phyloP scores from a whole-genome alignment of 495 filamentous ascomycete species.

The Aspergillus haitiensis region DNA sequence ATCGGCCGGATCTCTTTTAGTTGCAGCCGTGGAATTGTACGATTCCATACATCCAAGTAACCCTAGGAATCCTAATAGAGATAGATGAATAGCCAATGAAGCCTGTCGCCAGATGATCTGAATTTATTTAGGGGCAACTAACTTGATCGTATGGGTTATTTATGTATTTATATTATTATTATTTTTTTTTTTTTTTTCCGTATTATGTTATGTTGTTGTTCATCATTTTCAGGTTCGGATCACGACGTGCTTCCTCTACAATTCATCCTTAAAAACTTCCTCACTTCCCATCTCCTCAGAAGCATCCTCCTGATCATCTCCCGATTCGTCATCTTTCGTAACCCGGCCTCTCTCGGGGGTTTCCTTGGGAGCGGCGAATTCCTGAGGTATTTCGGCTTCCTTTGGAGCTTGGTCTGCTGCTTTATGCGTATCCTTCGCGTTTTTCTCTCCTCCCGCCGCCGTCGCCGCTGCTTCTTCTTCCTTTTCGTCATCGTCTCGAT shows the following conservation, averaged over 20 bases:
- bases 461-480: conserved; percentile 38
- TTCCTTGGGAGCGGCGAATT: not conserved
- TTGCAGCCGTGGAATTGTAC: too few species aligned
- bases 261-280: conserved; percentile 57
- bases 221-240: not conserved
- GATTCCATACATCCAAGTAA: too few species aligned
- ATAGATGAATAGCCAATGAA: too few species aligned
- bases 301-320: conserved; percentile 7
- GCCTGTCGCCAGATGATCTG: not conserved
- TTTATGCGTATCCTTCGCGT: conserved; percentile 38
- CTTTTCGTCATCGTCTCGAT: conserved; percentile 37
- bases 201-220: not conserved
- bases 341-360: not conserved
- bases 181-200: not conserved
- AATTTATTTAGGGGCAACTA: not conserved
- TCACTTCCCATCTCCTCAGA: conserved; percentile 44
- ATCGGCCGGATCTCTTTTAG: too few species aligned
- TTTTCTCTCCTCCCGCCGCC: conserved; percentile 28
- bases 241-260: conserved; percentile 33
- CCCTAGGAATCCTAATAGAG: too few species aligned
- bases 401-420: conserved; percentile 9
- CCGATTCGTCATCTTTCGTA: not conserved
- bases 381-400: not conserved
- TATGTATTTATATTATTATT: not conserved
- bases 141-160: not conserved